Evolutionary conservation across 768 basidiomycete species (phyloP).

Genomic region (Sporobolomyces phaffii): DNA sequence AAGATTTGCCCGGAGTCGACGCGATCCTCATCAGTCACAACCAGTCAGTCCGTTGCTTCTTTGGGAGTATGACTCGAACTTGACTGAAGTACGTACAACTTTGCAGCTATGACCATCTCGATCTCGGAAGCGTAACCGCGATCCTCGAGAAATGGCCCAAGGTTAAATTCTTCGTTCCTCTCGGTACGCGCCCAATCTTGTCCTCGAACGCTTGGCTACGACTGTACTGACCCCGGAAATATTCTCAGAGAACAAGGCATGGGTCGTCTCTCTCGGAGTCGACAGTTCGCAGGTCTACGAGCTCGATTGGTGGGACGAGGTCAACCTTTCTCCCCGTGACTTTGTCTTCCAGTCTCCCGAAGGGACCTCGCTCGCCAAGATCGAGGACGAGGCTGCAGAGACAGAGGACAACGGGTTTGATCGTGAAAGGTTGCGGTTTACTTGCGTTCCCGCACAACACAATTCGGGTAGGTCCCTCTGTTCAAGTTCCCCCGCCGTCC

Average conservation of each 20-base stretch:
- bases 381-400: not conserved
- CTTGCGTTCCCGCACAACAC: slow-evolving; percentile 51
- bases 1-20: slow-evolving; percentile 49
- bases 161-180: slow-evolving; percentile 48
- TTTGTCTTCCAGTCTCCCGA: slow-evolving; percentile 13
- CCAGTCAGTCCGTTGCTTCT: slow-evolving; percentile 44
- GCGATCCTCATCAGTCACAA: slow-evolving; percentile 51
- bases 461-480: slow-evolving; percentile 45
- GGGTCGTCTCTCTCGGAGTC: slow-evolving; percentile 46
- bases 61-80: too few relatives aligned
- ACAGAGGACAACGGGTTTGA: not conserved
- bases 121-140: slow-evolving; percentile 46
- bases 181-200: too few relatives aligned
- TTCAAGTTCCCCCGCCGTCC: not conserved
- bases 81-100: not conserved
- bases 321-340: slow-evolving; percentile 35
- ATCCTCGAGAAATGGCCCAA: slow-evolving; percentile 41
- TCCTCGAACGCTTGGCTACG: too few relatives aligned
- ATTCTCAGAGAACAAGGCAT: slow-evolving; percentile 42
- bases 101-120: slow-evolving; percentile 51
- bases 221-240: too few relatives aligned
- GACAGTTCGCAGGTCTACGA: slow-evolving; percentile 46
- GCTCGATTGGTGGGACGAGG: slow-evolving; percentile 51
- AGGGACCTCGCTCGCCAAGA: not conserved
- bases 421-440: slow-evolving; percentile 43